Evolutionary conservation across 2,329 filamentous ascomycete species (phyloP).

Genomic region (Ascocoryne sarcoides): DNA sequence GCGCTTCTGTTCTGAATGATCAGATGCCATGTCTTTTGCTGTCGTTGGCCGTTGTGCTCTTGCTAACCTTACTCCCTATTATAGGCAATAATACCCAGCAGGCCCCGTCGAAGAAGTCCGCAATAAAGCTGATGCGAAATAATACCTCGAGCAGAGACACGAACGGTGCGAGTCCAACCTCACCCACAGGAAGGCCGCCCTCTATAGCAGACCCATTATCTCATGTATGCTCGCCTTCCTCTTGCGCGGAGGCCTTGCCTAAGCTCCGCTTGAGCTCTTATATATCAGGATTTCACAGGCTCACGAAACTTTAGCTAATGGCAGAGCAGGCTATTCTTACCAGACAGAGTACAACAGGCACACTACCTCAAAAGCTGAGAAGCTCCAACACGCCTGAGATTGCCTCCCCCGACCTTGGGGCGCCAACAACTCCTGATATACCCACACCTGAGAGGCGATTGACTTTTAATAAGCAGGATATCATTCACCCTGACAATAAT

Average conservation of each 20-base stretch:
- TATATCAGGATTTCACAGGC: no score
- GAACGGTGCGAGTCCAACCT: conserved; percentile 15
- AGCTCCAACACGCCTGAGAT: conserved; percentile 44
- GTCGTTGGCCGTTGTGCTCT: conserved; percentile 11
- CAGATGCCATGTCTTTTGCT: conserved; percentile 15
- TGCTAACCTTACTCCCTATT: conserved; percentile 15
- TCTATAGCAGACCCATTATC: conserved; percentile 58
- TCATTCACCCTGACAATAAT: conserved; percentile 23
- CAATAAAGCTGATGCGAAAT: conserved; percentile 23
- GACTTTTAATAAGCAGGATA: conserved; percentile 17
- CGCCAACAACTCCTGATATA: conserved; percentile 19
- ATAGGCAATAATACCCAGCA: conserved; percentile 17
- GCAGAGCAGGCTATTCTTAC: conserved; percentile 47
- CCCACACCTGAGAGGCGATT: conserved; percentile 30
- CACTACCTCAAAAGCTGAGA: conserved; percentile 43
- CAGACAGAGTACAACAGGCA: conserved; percentile 55
- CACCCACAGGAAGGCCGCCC: conserved; percentile 12
- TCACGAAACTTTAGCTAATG: conserved; percentile 17
- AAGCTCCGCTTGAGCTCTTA: no score
- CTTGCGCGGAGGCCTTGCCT: neutral
- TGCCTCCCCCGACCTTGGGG: conserved; percentile 26
- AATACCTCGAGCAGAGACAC: conserved; percentile 18
- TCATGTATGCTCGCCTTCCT: conserved; percentile 43
- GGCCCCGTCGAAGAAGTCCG: conserved; percentile 21
- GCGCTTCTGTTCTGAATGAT: conserved; percentile 6